phyloP scores from a whole-genome alignment of 1,284 basidiomycete genomes.

The Leucoagaricus sp. region DNA sequence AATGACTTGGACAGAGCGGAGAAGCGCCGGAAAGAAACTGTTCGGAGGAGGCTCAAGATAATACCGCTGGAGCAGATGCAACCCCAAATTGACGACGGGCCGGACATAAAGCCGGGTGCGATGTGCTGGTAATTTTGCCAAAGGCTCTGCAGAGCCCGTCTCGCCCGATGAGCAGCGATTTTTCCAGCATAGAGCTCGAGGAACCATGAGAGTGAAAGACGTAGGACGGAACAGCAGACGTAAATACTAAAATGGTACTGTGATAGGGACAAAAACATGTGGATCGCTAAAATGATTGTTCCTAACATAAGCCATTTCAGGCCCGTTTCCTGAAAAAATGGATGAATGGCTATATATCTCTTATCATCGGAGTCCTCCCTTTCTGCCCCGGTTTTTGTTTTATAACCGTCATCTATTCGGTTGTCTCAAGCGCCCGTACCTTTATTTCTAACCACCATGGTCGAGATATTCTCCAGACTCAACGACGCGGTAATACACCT shows the following conservation, averaged over 20 bases:
- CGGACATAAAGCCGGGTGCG: too few species aligned
- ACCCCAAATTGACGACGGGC: too few species aligned
- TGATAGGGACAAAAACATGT: background rate
- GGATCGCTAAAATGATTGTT: constrained; percentile 8
- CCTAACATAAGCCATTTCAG: background rate
- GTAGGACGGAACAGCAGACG: background rate
- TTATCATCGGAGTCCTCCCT: background rate
- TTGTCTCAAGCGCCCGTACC: background rate
- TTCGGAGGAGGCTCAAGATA: background rate
- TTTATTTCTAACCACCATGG: background rate
- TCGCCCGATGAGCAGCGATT: too few species aligned
- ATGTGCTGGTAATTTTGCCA: too few species aligned
- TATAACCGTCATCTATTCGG: background rate
- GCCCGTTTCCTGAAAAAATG: background rate
- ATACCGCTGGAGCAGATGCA: background rate
- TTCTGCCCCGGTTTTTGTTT: background rate
- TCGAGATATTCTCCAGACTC: constrained; percentile 20
- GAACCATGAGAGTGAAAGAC: background rate
- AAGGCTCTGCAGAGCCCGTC: too few species aligned
- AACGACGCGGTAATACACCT: constrained; percentile 30
- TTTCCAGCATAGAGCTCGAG: too few species aligned
- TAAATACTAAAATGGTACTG: background rate
- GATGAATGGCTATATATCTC: background rate
- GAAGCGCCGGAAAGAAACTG: background rate
- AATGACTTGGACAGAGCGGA: background rate